These are phyloP conservation scores for Plasmodium adleri DNA, from an alignment of 169 alveolate genomes.

Conservation along the genomic window DNA sequence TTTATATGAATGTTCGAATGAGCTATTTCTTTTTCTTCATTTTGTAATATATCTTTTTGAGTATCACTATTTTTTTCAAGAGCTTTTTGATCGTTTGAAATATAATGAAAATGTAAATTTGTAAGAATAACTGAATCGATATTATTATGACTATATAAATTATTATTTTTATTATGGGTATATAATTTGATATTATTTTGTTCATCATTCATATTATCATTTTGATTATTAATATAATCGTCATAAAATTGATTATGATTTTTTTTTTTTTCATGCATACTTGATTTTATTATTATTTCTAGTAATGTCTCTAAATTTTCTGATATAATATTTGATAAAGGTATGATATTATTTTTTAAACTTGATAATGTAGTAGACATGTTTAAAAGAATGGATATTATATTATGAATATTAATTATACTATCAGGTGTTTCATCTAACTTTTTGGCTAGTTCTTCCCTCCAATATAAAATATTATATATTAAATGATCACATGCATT, in stretches of 20 bases:
- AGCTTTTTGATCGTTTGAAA: slow-evolving; percentile 19
- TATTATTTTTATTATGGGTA: neutral
- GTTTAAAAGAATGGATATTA: slow-evolving; percentile 59
- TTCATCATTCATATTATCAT: slow-evolving; percentile 14
- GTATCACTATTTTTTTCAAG: neutral
- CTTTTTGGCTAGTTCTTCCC: slow-evolving; percentile 52
- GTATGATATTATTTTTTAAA: slow-evolving; percentile 55
- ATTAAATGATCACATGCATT: slow-evolving; percentile 34
- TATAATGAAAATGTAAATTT: slow-evolving; percentile 33
- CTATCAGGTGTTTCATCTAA: slow-evolving; percentile 45
- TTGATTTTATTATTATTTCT: slow-evolving; percentile 47
- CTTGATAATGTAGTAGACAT: slow-evolving; percentile 48
- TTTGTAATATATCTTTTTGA: neutral
- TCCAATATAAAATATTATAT: slow-evolving; percentile 38
- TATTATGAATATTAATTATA: slow-evolving; percentile 58
- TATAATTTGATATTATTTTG: neutral
- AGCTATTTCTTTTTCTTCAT: neutral
- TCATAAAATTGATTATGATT: slow-evolving; percentile 19
- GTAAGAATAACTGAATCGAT: slow-evolving; percentile 16
- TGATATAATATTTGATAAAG: slow-evolving; percentile 28
- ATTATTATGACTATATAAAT: neutral
- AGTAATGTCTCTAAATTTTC: slow-evolving; percentile 65
- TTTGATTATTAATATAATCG: slow-evolving; percentile 21
- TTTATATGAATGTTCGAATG: neutral
- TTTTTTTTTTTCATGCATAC: slow-evolving; percentile 3